phyloP scores from a whole-genome alignment of 352 stramenopile species.

The Elongisporangium undulatum region DNA sequence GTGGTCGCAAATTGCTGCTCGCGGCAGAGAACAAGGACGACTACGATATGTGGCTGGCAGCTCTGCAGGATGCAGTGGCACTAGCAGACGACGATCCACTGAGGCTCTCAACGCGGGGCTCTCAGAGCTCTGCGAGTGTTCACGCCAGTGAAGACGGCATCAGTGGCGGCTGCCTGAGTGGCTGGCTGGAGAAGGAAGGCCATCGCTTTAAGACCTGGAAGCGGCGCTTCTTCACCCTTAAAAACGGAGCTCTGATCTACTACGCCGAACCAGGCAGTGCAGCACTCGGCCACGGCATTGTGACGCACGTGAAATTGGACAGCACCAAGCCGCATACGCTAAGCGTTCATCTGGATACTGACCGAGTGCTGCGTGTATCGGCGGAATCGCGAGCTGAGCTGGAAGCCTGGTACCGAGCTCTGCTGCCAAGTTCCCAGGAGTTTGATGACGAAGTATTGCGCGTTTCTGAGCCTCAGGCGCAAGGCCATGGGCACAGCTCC shows the following conservation, averaged over 20 bases:
- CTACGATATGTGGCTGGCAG: slow-evolving; percentile 52
- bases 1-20: slow-evolving; percentile 48
- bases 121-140: not conserved
- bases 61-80: slow-evolving; percentile 27
- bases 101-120: not conserved
- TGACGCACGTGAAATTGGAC: slow-evolving; percentile 38
- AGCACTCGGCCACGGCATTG: slow-evolving; percentile 54
- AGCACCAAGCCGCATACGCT: slow-evolving; percentile 46
- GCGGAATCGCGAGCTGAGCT: slow-evolving; percentile 7
- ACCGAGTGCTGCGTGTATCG: slow-evolving; percentile 29
- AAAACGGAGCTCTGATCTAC: slow-evolving; percentile 68
- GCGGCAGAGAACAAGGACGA: slow-evolving; percentile 61
- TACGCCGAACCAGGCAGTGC: slow-evolving; percentile 56
- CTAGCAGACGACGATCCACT: slow-evolving; percentile 3
- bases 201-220: slow-evolving; percentile 80
- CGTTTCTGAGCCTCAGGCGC: not conserved
- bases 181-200: slow-evolving; percentile 77
- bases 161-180: slow-evolving; percentile 20
- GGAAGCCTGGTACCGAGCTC: not conserved
- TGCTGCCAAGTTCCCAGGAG: not conserved
- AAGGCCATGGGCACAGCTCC: not conserved
- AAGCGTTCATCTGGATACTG: slow-evolving; percentile 28
- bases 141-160: not conserved
- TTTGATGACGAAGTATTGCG: not conserved
- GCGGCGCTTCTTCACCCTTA: slow-evolving; percentile 64